Conservation (phyloP, 2,329 filamentous ascomycete species). For the Fusarium sp. region DNA sequence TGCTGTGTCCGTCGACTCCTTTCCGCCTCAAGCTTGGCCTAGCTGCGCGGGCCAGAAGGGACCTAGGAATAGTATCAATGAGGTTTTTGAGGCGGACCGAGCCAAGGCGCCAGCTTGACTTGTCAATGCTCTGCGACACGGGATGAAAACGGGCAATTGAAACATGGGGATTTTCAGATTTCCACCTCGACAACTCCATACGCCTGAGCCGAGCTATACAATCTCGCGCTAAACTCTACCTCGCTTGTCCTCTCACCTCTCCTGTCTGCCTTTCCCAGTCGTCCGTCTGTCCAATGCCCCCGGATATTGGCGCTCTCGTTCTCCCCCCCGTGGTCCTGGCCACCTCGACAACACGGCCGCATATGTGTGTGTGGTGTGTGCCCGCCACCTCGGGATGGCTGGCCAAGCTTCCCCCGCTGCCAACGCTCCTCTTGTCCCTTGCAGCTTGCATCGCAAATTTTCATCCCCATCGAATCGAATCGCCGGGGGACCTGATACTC, state of each 20-base stretch:
- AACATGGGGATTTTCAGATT: constrained; percentile 26
- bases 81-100: background rate
- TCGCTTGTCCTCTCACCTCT: constrained; percentile 3
- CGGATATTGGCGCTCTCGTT: constrained; percentile 1
- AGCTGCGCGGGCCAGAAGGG: constrained; percentile 10
- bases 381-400: constrained; percentile 21
- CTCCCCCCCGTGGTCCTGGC: background rate
- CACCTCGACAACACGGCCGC: constrained; percentile 2
- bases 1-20: background rate
- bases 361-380: constrained; percentile 1
- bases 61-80: constrained; percentile 5
- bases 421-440: constrained; percentile 33
- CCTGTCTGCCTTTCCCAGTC: constrained; percentile 10
- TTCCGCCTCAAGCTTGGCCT: background rate
- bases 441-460: constrained; percentile 39
- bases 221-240: constrained; percentile 31
- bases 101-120: background rate
- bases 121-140: background rate
- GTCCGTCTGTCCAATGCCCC: constrained; percentile 26
- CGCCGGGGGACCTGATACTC: constrained; percentile 4
- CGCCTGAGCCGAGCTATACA: constrained; percentile 38
- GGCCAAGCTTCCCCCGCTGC: constrained; percentile 13
- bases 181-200: constrained; percentile 33
- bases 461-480: constrained; percentile 19
- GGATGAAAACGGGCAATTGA: constrained; percentile 12